Conservation (phyloP, 2,329 filamentous ascomycete species). For the Colletotrichum brevisporum region DNA sequence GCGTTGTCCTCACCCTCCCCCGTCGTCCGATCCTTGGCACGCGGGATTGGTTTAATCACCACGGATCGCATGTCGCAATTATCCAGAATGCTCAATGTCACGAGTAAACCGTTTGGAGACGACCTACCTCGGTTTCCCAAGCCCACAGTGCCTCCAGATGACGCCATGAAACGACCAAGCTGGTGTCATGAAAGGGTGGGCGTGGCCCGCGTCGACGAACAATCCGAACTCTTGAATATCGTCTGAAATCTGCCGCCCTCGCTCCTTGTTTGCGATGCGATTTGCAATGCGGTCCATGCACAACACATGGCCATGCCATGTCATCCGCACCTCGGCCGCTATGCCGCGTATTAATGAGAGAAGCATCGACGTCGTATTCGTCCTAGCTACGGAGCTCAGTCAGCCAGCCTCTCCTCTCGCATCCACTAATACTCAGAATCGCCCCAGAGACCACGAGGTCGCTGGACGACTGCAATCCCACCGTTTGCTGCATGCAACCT, state of each 20-base stretch:
- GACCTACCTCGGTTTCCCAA: constrained; percentile 4
- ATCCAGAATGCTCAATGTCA: constrained; percentile 14
- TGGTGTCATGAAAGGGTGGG: background rate
- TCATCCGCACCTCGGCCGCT: constrained; percentile 8
- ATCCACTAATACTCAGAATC: background rate
- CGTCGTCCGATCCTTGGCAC: constrained; percentile 12
- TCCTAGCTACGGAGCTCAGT: background rate
- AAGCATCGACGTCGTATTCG: constrained; percentile 19
- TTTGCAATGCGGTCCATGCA: background rate
- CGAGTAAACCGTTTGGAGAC: constrained; percentile 16
- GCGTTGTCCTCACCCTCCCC: constrained; percentile 3
- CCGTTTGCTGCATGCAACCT: constrained; percentile 4
- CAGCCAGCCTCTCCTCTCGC: constrained; percentile 4
- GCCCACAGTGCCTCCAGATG: background rate
- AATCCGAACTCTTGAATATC: background rate
- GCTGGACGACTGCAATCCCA: background rate
- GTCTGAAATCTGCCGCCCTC: constrained; percentile 3
- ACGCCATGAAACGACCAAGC: constrained; percentile 19
- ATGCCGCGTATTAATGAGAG: constrained; percentile 22
- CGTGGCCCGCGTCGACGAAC: background rate
- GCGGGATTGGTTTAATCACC: constrained; percentile 31
- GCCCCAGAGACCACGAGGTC: background rate
- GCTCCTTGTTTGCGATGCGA: constrained; percentile 13
- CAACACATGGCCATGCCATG: background rate
- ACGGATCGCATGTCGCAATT: constrained; percentile 28